Conservation (phyloP, 108 stramenopile species). For the Fistulifera pelliculosa region DNA sequence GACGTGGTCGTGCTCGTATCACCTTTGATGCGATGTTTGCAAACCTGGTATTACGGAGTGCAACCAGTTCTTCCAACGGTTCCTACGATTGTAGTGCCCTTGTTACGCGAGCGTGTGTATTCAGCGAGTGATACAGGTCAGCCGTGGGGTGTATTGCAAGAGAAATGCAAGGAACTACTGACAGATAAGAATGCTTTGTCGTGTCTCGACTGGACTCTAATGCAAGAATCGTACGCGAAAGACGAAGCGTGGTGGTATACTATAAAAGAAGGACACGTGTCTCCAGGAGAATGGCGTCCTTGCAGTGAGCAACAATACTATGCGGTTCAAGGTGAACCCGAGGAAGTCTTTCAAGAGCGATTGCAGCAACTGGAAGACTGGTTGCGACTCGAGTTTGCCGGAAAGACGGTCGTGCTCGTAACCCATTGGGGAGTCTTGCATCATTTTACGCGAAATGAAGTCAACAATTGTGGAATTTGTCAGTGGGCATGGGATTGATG, state of each 20-base stretch:
- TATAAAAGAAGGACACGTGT: background rate
- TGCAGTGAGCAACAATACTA: conserved; percentile 23
- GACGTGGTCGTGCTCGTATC: conserved; percentile 20
- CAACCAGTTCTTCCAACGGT: conserved; percentile 3
- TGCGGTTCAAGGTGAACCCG: conserved; percentile 33
- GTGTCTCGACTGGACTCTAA: background rate
- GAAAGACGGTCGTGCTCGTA: conserved; percentile 22
- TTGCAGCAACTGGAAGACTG: conserved; percentile 24
- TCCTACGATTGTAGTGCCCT: conserved; percentile 11
- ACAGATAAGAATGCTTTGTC: background rate
- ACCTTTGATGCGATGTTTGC: conserved; percentile 21
- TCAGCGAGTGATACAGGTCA: conserved; percentile 24
- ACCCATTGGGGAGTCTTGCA: conserved; percentile 34
- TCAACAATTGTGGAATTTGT: background rate
- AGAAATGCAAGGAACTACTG: conserved; percentile 11
- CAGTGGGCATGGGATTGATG: no score
- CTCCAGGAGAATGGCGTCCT: conserved; percentile 31
- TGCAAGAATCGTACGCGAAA: background rate
- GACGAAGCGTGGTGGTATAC: conserved; percentile 24
- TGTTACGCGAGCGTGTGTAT: conserved; percentile 30
- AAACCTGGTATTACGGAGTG: conserved; percentile 24
- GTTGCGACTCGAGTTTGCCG: conserved; percentile 19
- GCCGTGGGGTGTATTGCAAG: conserved; percentile 4
- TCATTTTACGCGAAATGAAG: conserved; percentile 8
- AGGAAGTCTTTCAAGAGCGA: conserved; percentile 20